A percentile compares a stretch with the other conserved stretches of the same genome.
Evolutionary conservation across 2,329 filamentous ascomycete genomes (phyloP).

Genomic region (Colletotrichum abscissum): DNA sequence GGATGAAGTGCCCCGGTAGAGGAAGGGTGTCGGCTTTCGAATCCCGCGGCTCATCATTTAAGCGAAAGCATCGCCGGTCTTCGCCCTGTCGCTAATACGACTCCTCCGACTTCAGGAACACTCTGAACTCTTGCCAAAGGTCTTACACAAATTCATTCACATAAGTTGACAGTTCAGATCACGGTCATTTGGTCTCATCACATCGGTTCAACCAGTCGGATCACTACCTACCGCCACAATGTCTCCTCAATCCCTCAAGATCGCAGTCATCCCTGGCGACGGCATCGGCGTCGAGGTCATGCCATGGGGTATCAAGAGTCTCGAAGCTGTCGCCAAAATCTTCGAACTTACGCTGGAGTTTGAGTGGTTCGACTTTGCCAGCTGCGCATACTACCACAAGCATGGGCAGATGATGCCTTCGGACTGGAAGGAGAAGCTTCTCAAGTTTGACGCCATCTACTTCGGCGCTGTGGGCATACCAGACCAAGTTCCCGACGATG

Average conservation of each 20-base stretch:
- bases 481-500: constrained; percentile 69
- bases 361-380: constrained; percentile 73
- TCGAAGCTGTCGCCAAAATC: constrained; percentile 54
- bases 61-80: neutral
- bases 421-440: constrained; percentile 51
- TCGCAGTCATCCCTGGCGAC: constrained; percentile 76
- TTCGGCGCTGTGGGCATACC: constrained; percentile 74
- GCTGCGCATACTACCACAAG: constrained; percentile 63
- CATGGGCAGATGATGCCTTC: constrained; percentile 52
- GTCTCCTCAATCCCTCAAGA: constrained; percentile 41
- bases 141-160: too few relatives aligned
- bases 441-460: constrained; percentile 67
- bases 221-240: neutral
- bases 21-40: constrained; percentile 16
- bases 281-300: constrained; percentile 78
- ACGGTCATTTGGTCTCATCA: too few relatives aligned
- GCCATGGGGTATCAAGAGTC: constrained; percentile 37
- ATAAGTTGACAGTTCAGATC: neutral
- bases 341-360: constrained; percentile 68
- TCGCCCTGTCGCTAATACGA: neutral
- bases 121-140: neutral
- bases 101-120: neutral
- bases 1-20: constrained; percentile 13
- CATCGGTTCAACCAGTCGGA: neutral
- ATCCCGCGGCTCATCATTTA: constrained; percentile 22